Evolutionary conservation across 257 asterid species (phyloP), one percentile per base, ranked within the genome.

Genomic region (Coffea canephora): DNA sequence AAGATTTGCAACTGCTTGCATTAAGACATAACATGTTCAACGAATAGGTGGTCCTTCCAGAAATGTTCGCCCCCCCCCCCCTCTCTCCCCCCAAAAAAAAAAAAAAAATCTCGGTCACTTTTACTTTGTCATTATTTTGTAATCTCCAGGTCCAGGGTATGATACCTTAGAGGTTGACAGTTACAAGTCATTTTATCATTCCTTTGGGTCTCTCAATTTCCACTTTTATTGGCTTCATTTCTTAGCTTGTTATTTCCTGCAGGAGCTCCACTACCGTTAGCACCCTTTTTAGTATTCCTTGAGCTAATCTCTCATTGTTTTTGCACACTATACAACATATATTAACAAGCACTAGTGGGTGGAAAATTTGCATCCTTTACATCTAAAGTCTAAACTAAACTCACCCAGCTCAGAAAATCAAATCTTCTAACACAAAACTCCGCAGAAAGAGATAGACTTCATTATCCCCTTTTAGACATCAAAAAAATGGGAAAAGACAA

Each of bases 151-250:
- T 54, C n/a, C n/a, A 5, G 9, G 11, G 48, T 62, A 75, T 39
- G 77, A 74, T 74, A 31, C 49, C 62, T 74, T 50, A 34, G 34
- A 74, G 68, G 31, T 74, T 74, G 8, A 74, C 31, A 74, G 18
- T 74, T 74, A 74, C 50, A 74, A 74, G 68, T 74, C 68, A 34
- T 59, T 75, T 75, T 75, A 41, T 75, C 79, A 46, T 61, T 76
- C 45, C 48, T 76, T 76, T 64, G 62, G 75, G 73, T 62, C 64
- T 77, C 70, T 61, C 77, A 73, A n/a, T 49, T 13, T 77, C 62
- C 81, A 90, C 6, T 46, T 46, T 46, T 46, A 52, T 52, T 11
- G 57, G 57, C 57, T 52, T 52, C 15, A 11, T 52, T 52, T 52
- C 11, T 52, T 52, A 8, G 57, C 57, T 52, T 52, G 0, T 52